Evolutionary conservation across 768 basidiomycete species (phyloP).

Genomic region (Lactarius trivialis): DNA sequence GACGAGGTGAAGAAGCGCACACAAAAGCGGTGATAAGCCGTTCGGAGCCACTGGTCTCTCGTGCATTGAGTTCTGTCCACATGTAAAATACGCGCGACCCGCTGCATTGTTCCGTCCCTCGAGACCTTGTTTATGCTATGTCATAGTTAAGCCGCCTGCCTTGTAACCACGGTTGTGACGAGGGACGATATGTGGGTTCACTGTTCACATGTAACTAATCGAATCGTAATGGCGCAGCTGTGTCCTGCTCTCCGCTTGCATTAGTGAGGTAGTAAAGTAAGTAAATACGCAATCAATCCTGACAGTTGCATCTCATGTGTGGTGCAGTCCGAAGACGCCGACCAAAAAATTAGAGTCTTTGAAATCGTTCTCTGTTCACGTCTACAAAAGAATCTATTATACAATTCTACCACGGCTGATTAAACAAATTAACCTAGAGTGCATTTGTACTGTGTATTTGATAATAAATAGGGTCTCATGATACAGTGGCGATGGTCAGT

Average conservation of each 20-base stretch:
- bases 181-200: not conserved
- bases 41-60: not conserved
- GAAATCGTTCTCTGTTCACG: conserved; percentile 2
- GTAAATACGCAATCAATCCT: conserved; percentile 2
- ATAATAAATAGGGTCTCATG: not conserved
- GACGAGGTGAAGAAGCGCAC: conserved; percentile 73
- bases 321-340: conserved; percentile 14
- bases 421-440: not conserved
- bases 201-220: not conserved
- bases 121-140: not conserved
- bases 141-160: not conserved
- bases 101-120: not conserved
- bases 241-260: not conserved
- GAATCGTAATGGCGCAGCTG: not conserved
- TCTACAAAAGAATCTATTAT: not conserved
- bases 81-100: not conserved
- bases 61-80: conserved; percentile 20
- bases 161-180: not conserved
- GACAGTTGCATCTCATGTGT: conserved; percentile 1
- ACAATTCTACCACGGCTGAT: not conserved
- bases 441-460: too few relatives aligned
- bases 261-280: conserved; percentile 10
- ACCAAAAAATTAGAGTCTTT: conserved; percentile 8
- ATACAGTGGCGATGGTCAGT: not conserved
- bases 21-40: conserved; percentile 30